Percentiles rank a stretch among this genome's conserved stretches.
Evolutionary conservation across 1,139 yeast genomes (phyloP).

Genomic region (Taphrina wiesneri): DNA sequence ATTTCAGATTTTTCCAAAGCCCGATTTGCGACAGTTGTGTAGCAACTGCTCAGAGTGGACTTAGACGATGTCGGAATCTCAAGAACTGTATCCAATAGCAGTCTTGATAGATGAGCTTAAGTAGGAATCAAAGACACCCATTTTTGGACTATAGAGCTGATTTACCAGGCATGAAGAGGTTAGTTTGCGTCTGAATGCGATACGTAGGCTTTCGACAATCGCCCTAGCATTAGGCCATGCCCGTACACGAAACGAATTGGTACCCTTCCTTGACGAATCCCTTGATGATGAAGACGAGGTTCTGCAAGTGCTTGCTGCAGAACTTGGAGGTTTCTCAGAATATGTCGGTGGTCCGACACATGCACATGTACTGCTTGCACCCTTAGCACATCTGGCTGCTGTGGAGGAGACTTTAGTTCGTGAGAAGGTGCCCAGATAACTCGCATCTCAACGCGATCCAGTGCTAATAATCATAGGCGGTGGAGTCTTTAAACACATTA

Average conservation of each 20-base stretch:
- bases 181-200: slow-evolving; percentile 87
- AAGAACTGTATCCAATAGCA: slow-evolving; percentile 88
- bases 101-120: slow-evolving; percentile 93
- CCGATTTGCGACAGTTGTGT: not conserved
- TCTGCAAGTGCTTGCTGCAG: slow-evolving; percentile 87
- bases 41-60: not conserved
- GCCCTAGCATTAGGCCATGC: slow-evolving; percentile 95
- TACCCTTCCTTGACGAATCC: slow-evolving; percentile 88
- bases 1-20: no score
- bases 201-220: slow-evolving; percentile 90
- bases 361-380: slow-evolving; percentile 75
- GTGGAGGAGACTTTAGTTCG: slow-evolving; percentile 98
- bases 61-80: slow-evolving; percentile 3
- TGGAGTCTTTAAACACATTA: slow-evolving; percentile 74
- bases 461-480: slow-evolving; percentile 54
- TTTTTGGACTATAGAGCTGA: not conserved
- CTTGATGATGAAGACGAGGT: slow-evolving; percentile 99
- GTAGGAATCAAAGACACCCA: slow-evolving; percentile 39
- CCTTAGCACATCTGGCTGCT: slow-evolving; percentile 83
- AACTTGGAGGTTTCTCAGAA: slow-evolving; percentile 83
- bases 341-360: slow-evolving; percentile 80
- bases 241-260: slow-evolving; percentile 81
- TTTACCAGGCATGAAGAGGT: slow-evolving; percentile 76
- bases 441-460: not conserved
- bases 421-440: slow-evolving; percentile 54